These are phyloP conservation scores for Calonectria honghensis DNA, from an alignment of 2,329 filamentous ascomycete species.

Conservation along the genomic window DNA sequence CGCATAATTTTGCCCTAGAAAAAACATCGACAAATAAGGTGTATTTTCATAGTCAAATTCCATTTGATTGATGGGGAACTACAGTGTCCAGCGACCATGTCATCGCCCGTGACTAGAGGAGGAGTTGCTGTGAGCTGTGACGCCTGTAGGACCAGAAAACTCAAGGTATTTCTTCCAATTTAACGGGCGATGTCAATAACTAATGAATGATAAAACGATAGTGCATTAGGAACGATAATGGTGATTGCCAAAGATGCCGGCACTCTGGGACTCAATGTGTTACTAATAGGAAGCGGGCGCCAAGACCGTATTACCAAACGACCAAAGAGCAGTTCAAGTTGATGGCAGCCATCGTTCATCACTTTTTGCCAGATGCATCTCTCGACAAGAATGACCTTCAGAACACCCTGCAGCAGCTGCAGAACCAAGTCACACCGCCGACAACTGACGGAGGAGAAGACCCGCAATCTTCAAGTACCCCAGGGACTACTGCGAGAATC, in stretches of 20 bases:
- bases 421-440: background rate
- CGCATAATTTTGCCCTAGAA: background rate
- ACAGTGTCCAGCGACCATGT: background rate
- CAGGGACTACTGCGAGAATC: background rate
- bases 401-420: background rate
- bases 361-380: background rate
- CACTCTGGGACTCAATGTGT: background rate
- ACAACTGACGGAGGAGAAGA: background rate
- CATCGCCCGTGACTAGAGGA: background rate
- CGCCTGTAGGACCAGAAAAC: background rate
- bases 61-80: background rate
- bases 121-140: constrained; percentile 4
- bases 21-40: background rate
- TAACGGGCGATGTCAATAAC: background rate
- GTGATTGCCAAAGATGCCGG: constrained; percentile 12
- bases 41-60: background rate
- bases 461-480: background rate
- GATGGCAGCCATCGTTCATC: constrained; percentile 15
- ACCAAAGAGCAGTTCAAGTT: constrained; percentile 15
- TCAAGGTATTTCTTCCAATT: background rate
- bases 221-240: constrained; percentile 5
- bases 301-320: constrained; percentile 12
- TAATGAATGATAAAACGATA: background rate
- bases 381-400: background rate
- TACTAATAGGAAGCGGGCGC: constrained; percentile 14